Percentiles rank a stretch among this genome's conserved stretches.
phyloP scores from a whole-genome alignment of 441 rosid species.

The Bruguiera hainesii region DNA sequence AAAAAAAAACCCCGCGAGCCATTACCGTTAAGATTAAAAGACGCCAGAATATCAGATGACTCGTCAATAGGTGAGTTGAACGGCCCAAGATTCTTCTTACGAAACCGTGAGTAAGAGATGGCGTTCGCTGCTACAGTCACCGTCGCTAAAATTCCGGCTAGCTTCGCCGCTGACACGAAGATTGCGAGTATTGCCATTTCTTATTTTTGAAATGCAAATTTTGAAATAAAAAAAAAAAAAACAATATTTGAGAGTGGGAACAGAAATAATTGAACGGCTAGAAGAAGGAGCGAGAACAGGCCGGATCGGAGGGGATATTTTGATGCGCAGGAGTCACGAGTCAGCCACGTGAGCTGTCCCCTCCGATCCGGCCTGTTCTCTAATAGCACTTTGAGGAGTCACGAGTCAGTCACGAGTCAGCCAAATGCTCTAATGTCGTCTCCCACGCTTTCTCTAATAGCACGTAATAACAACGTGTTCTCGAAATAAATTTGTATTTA shows the following conservation, averaged over 20 bases:
- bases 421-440: too few species aligned
- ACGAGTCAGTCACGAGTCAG: neutral
- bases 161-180: conserved; percentile 50
- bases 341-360: neutral
- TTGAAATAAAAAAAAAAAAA: neutral
- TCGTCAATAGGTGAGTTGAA: conserved; percentile 76
- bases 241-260: neutral
- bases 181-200: conserved; percentile 47
- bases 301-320: too few species aligned
- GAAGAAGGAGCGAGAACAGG: too few species aligned
- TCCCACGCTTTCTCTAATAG: too few species aligned
- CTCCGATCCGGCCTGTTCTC: too few species aligned
- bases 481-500: too few species aligned
- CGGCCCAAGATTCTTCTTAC: conserved; percentile 46
- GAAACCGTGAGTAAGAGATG: conserved; percentile 65
- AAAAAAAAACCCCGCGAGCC: neutral
- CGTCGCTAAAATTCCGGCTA: conserved; percentile 63
- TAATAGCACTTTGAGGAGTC: neutral
- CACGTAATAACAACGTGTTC: too few species aligned
- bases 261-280: too few species aligned
- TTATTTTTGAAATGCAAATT: neutral
- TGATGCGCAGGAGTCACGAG: neutral
- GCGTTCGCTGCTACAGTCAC: conserved; percentile 76
- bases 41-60: conserved; percentile 66
- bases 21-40: conserved; percentile 52